Percentiles rank a stretch among this genome's conserved stretches.
These are phyloP conservation scores for Nitzschia sp. DNA, from an alignment of 108 stramenopile species.

Conservation along the genomic window DNA sequence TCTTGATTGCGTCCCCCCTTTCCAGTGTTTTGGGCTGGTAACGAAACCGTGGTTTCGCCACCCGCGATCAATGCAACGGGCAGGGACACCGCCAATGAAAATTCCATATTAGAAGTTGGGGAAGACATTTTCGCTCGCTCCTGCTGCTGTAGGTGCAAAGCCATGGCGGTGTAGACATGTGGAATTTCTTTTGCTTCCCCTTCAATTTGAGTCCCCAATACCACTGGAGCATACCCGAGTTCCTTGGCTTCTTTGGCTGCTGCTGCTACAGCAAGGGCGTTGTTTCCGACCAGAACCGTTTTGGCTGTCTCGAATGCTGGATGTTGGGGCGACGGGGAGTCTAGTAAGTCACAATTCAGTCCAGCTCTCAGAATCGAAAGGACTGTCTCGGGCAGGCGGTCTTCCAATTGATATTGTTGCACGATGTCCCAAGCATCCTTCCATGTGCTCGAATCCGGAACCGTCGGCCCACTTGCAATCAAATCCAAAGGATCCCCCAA, in stretches of 20 bases:
- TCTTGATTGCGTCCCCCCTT: slow-evolving; percentile 91
- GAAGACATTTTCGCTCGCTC: background rate
- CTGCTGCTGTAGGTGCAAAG: slow-evolving; percentile 55
- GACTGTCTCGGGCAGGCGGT: slow-evolving; percentile 26
- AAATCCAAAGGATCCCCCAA: slow-evolving; percentile 88
- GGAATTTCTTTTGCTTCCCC: slow-evolving; percentile 82
- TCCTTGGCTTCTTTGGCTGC: slow-evolving; percentile 62
- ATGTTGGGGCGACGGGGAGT: slow-evolving; percentile 52
- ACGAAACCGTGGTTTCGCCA: slow-evolving; percentile 88
- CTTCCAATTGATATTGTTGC: slow-evolving; percentile 44
- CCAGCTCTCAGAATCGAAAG: slow-evolving; percentile 31
- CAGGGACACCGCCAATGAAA: slow-evolving; percentile 26
- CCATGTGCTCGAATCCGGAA: slow-evolving; percentile 67
- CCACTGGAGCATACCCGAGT: slow-evolving; percentile 74
- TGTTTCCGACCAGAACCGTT: slow-evolving; percentile 81
- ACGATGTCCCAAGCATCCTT: slow-evolving; percentile 62
- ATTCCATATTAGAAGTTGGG: background rate
- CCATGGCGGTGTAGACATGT: slow-evolving; percentile 66
- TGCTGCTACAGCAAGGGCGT: slow-evolving; percentile 69
- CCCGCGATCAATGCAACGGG: slow-evolving; percentile 78
- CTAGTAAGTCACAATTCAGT: slow-evolving; percentile 38
- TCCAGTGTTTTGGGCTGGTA: slow-evolving; percentile 52
- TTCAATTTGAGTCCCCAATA: slow-evolving; percentile 73
- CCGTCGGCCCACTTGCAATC: slow-evolving; percentile 88
- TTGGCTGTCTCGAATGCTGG: slow-evolving; percentile 44